A percentile compares a stretch with the other conserved stretches of the same genome.
These are phyloP conservation scores for Sophora flavescens DNA, from an alignment of 306 rosid genomes.

Conservation along the genomic window DNA sequence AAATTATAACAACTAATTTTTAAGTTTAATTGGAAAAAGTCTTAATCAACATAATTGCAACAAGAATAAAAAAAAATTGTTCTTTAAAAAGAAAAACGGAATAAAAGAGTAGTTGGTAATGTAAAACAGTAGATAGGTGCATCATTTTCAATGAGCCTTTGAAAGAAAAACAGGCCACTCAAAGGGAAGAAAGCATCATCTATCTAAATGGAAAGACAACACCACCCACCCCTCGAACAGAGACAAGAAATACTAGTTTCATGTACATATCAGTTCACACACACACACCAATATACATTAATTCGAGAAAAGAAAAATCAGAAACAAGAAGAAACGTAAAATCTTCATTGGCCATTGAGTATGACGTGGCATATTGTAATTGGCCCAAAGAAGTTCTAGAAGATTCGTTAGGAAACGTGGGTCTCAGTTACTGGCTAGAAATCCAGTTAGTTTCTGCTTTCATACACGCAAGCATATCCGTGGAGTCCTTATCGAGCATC, in stretches of 20 bases:
- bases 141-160: background rate
- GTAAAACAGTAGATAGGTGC: background rate
- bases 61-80: background rate
- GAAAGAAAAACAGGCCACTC: background rate
- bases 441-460: constrained; percentile 11
- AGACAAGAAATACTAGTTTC: constrained; percentile 41
- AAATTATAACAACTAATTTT: too few species aligned
- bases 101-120: background rate
- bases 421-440: background rate
- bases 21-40: too few species aligned
- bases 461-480: constrained; percentile 16
- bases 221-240: background rate
- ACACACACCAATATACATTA: too few species aligned
- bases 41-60: background rate
- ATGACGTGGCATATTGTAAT: background rate
- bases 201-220: background rate
- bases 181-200: background rate
- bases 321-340: background rate
- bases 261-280: background rate
- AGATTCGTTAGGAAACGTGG: constrained; percentile 27
- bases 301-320: background rate
- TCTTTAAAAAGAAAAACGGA: background rate
- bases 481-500: background rate
- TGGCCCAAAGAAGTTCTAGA: background rate
- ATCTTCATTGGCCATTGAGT: background rate